Evolutionary conservation across 768 basidiomycete species (phyloP).

Genomic region (Artomyces pyxidatus): DNA sequence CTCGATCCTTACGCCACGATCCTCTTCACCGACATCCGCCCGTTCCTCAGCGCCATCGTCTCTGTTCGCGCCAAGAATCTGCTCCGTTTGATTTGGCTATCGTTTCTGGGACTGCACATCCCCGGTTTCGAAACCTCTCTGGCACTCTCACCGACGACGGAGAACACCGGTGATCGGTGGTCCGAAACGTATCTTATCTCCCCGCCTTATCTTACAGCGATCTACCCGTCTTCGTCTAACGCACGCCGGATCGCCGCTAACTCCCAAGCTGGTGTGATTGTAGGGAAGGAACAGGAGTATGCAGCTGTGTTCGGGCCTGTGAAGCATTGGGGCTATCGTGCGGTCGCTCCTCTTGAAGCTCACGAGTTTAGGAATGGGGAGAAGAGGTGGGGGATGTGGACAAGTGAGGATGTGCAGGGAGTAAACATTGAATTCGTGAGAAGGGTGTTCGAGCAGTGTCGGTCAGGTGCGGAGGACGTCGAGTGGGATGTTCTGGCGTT

Average conservation of each 20-base stretch:
- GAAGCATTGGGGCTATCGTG: constrained; percentile 53
- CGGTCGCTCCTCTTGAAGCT: constrained; percentile 48
- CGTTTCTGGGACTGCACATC: constrained; percentile 60
- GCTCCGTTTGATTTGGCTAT: constrained; percentile 65
- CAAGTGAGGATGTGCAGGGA: constrained; percentile 37
- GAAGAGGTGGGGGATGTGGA: constrained; percentile 34
- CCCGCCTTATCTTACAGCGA: constrained; percentile 34
- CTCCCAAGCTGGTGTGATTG: constrained; percentile 53
- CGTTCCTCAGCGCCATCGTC: constrained; percentile 39
- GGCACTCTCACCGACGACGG: constrained; percentile 17
- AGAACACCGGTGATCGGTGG: constrained; percentile 67
- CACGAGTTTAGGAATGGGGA: constrained; percentile 28
- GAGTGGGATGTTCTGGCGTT: constrained; percentile 62
- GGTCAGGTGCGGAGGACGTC: constrained; percentile 36
- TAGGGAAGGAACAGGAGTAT: constrained; percentile 62
- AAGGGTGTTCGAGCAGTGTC: constrained; percentile 50
- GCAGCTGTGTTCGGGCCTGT: constrained; percentile 57
- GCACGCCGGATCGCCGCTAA: constrained; percentile 38
- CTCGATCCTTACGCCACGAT: constrained; percentile 68
- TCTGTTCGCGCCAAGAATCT: constrained; percentile 39
- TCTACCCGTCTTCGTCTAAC: constrained; percentile 41
- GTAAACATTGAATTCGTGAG: constrained; percentile 45
- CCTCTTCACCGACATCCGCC: constrained; percentile 64
- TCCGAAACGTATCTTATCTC: constrained; percentile 37
- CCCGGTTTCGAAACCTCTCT: constrained; percentile 52